phyloP scores from a whole-genome alignment of 352 stramenopile genomes.

The Phytophthora ramorum region DNA sequence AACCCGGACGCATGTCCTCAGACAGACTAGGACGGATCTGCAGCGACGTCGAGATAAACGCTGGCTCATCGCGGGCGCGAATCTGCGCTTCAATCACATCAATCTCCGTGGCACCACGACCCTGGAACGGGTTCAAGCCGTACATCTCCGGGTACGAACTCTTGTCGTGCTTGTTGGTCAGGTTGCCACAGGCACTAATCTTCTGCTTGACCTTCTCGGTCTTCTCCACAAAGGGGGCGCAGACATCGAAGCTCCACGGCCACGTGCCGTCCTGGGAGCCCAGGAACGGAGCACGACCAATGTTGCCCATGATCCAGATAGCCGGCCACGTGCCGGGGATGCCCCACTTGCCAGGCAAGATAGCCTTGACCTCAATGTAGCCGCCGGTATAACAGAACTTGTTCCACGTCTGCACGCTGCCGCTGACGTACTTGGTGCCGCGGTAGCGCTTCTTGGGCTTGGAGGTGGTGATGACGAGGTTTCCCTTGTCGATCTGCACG shows the following conservation, averaged over 20 bases:
- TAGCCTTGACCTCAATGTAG: constrained; percentile 94
- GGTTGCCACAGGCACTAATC: constrained; percentile 94
- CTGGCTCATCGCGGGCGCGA: constrained; percentile 85
- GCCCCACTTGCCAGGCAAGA: constrained; percentile 94
- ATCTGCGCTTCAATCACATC: constrained; percentile 95
- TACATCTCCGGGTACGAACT: constrained; percentile 88
- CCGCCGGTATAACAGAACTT: constrained; percentile 99
- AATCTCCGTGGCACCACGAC: constrained; percentile 97
- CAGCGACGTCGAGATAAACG: constrained; percentile 93
- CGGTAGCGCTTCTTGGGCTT: constrained; percentile 87
- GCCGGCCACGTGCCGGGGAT: constrained; percentile 97
- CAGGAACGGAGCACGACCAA: constrained; percentile 95
- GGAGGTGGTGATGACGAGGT: constrained; percentile 93
- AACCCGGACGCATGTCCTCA: constrained; percentile 65
- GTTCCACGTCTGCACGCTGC: constrained; percentile 97
- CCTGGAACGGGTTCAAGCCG: constrained; percentile 90
- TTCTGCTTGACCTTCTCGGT: constrained; percentile 91
- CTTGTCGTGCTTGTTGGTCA: constrained; percentile 94
- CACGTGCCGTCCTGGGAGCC: constrained; percentile 94
- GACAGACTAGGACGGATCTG: constrained; percentile 90
- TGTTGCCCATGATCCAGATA: constrained; percentile 98
- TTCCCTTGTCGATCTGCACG: constrained; percentile 93
- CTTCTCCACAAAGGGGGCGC: constrained; percentile 87
- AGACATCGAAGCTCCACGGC: constrained; percentile 97
- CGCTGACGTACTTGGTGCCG: constrained; percentile 85